Percentiles rank a stretch among this genome's conserved stretches.
phyloP scores from a whole-genome alignment of 2,329 filamentous ascomycete genomes.

The Pseudogymnoascus sp. region DNA sequence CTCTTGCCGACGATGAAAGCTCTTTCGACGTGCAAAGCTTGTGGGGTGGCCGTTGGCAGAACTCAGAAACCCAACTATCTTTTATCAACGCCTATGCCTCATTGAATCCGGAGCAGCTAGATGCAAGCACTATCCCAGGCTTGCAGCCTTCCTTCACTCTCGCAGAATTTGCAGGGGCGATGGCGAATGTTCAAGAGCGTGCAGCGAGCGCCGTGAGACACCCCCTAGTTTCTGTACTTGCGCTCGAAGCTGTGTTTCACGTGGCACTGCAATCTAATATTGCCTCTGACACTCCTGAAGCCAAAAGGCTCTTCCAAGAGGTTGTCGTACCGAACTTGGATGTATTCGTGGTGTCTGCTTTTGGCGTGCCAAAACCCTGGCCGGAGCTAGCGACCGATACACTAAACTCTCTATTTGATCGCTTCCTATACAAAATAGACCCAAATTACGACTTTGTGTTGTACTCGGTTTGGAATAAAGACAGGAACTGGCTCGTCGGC shows the following conservation, averaged over 20 bases:
- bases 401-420: conserved; percentile 69
- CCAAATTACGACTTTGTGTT: conserved; percentile 81
- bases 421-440: conserved; percentile 73
- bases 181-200: conserved; percentile 51
- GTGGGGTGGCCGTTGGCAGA: conserved; percentile 85
- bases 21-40: conserved; percentile 77
- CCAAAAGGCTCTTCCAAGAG: conserved; percentile 58
- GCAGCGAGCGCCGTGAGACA: conserved; percentile 68
- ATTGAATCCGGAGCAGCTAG: conserved; percentile 65
- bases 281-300: conserved; percentile 56
- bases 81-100: conserved; percentile 85
- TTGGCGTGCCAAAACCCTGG: conserved; percentile 72
- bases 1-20: conserved; percentile 54
- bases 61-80: conserved; percentile 83
- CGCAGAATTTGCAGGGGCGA: conserved; percentile 54
- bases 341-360: conserved; percentile 71
- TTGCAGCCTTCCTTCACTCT: conserved; percentile 69
- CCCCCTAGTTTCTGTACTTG: conserved; percentile 81
- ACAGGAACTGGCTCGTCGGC: conserved; percentile 77
- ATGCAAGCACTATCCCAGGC: conserved; percentile 77
- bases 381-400: conserved; percentile 67
- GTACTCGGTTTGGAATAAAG: conserved; percentile 84
- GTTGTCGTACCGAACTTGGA: conserved; percentile 67
- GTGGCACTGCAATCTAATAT: conserved; percentile 55
- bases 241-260: conserved; percentile 63